Evolutionary conservation across 768 basidiomycete genomes (phyloP).

Genomic region (Psilocybe cubensis): DNA sequence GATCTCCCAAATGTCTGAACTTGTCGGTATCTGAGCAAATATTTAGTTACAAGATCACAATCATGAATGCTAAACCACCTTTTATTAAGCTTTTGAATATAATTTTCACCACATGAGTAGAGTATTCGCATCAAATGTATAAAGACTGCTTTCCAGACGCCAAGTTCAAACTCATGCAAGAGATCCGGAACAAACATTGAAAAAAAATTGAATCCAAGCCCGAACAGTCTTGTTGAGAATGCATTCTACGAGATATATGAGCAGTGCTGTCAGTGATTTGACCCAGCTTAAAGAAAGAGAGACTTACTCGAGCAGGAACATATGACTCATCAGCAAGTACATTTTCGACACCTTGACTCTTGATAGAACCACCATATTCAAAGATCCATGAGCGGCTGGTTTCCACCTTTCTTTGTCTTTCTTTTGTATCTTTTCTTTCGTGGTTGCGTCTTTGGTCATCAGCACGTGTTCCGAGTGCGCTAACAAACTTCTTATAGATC

Average conservation of each 20-base stretch:
- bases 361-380: conserved; percentile 16
- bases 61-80: conserved; percentile 19
- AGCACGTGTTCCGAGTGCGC: conserved; percentile 24
- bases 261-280: too few species aligned
- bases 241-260: conserved; percentile 25
- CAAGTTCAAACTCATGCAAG: conserved; percentile 41
- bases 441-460: conserved; percentile 9
- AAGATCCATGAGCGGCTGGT: conserved; percentile 27
- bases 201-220: conserved; percentile 26
- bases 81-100: conserved; percentile 23
- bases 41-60: neutral
- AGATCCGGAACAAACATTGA: conserved; percentile 32
- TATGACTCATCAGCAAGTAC: conserved; percentile 20
- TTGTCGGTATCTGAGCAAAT: conserved; percentile 20
- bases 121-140: conserved; percentile 34
- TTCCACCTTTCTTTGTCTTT: conserved; percentile 11
- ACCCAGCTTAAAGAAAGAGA: neutral
- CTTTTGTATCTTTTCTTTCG: conserved; percentile 6
- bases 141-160: conserved; percentile 35
- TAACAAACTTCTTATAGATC: conserved; percentile 7
- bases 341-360: conserved; percentile 21
- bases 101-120: conserved; percentile 16
- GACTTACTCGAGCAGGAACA: conserved; percentile 31
- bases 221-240: conserved; percentile 21
- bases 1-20: conserved; percentile 26